Conservation (phyloP, 768 basidiomycete species). For the Kwoniella sp. region DNA sequence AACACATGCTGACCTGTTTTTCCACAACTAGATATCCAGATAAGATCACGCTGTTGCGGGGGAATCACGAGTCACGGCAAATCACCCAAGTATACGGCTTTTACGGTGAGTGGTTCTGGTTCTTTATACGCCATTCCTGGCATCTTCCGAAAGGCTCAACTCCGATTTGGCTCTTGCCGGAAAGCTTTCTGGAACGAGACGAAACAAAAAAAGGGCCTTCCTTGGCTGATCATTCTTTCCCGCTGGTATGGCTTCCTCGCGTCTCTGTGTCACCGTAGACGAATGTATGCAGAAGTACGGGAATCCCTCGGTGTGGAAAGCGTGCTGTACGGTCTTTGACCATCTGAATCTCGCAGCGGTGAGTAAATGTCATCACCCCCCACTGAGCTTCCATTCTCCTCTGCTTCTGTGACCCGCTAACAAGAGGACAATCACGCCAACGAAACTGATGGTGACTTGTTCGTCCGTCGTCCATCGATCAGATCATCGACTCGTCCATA, state of each 20-base stretch:
- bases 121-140: too few relatives aligned
- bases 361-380: constrained; percentile 52
- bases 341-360: constrained; percentile 93
- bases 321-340: constrained; percentile 95
- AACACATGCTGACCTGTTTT: too few relatives aligned
- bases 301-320: constrained; percentile 92
- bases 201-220: too few relatives aligned
- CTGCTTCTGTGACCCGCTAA: background rate
- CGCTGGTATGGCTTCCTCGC: too few relatives aligned
- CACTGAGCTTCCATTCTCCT: too few relatives aligned
- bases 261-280: too few relatives aligned
- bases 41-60: constrained; percentile 93
- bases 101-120: constrained; percentile 67
- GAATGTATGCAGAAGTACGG: constrained; percentile 99
- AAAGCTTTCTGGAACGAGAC: too few relatives aligned
- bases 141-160: too few relatives aligned
- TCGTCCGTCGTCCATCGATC: background rate
- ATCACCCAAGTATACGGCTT: constrained; percentile 99
- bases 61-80: constrained; percentile 98
- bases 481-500: constrained; percentile 92
- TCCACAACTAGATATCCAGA: constrained; percentile 90
- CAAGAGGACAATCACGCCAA: background rate
- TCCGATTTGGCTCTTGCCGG: too few relatives aligned
- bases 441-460: background rate
- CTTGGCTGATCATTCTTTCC: background rate